Evolutionary conservation across 2,329 filamentous ascomycete genomes (phyloP).

Genomic region (Apiospora kogelbergensis): DNA sequence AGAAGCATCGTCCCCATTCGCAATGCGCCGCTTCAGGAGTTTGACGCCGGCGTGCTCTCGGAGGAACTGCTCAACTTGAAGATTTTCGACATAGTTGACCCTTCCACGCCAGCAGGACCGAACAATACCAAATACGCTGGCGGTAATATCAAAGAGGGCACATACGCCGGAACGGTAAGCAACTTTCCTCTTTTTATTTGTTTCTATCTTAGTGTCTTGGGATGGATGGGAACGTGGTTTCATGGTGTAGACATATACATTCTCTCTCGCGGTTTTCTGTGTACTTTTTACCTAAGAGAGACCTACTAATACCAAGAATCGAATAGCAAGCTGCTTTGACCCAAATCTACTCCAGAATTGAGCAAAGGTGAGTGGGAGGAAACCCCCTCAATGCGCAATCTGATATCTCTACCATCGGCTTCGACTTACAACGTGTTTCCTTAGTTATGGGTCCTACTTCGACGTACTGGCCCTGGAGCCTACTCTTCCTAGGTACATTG

Average conservation of each 20-base stretch:
- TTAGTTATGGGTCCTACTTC: slow-evolving; percentile 34
- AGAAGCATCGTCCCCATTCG: slow-evolving; percentile 16
- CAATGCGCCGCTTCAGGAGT: slow-evolving; percentile 30
- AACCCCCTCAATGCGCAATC: too few species aligned
- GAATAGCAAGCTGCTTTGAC: slow-evolving; percentile 31
- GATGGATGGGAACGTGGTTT: too few species aligned
- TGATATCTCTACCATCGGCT: not conserved
- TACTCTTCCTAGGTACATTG: slow-evolving; percentile 30
- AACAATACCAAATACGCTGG: slow-evolving; percentile 22
- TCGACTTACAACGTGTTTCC: not conserved
- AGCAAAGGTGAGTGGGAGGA: slow-evolving; percentile 30
- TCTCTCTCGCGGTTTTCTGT: too few species aligned
- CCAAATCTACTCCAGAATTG: slow-evolving; percentile 34
- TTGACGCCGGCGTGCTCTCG: slow-evolving; percentile 35
- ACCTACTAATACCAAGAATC: too few species aligned
- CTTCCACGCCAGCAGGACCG: not conserved
- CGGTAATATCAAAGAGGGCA: slow-evolving; percentile 31
- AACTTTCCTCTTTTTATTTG: too few species aligned
- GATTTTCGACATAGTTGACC: slow-evolving; percentile 21
- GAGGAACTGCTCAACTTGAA: slow-evolving; percentile 30
- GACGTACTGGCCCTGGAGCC: slow-evolving; percentile 35
- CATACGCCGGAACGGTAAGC: slow-evolving; percentile 29
- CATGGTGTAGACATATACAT: too few species aligned
- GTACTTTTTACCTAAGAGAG: too few species aligned
- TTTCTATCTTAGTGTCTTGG: too few species aligned